Conservation (phyloP, 1,284 basidiomycete species). For the Ceratobasidium sp. region DNA sequence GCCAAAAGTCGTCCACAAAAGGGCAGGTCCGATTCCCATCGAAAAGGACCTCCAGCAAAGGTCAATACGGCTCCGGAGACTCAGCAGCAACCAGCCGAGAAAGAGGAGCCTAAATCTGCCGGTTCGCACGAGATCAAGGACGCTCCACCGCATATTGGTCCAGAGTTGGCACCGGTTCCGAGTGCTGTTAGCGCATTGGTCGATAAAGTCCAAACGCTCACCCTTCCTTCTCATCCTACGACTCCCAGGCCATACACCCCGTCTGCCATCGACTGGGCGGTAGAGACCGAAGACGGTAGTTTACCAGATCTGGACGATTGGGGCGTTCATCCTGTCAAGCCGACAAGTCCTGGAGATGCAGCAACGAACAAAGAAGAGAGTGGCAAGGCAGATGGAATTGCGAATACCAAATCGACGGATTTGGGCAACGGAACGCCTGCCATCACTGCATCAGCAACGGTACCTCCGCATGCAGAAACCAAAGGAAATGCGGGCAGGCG, state of each 20-base stretch:
- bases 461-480: slow-evolving; percentile 31
- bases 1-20: neutral
- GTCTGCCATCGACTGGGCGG: slow-evolving; percentile 83
- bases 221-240: slow-evolving; percentile 73
- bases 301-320: slow-evolving; percentile 84
- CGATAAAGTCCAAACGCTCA: slow-evolving; percentile 72
- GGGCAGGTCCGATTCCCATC: slow-evolving; percentile 11
- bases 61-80: slow-evolving; percentile 10
- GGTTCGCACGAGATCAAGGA: slow-evolving; percentile 11
- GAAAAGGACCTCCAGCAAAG: slow-evolving; percentile 27
- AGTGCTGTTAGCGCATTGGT: slow-evolving; percentile 58
- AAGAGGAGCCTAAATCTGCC: slow-evolving; percentile 4
- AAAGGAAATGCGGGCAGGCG: slow-evolving; percentile 14
- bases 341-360: slow-evolving; percentile 15
- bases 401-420: slow-evolving; percentile 13
- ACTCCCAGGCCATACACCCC: slow-evolving; percentile 51
- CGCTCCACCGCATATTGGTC: slow-evolving; percentile 22
- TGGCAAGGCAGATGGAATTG: slow-evolving; percentile 6
- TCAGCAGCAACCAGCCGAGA: slow-evolving; percentile 10
- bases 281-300: slow-evolving; percentile 77
- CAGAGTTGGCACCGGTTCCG: neutral
- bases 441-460: slow-evolving; percentile 4
- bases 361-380: slow-evolving; percentile 29
- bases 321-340: slow-evolving; percentile 54
- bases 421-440: neutral